Percentiles rank a stretch among this genome's conserved stretches.
These are phyloP conservation scores for Trichosporon ovoides DNA, from an alignment of 1,284 basidiomycete species.

Conservation along the genomic window DNA sequence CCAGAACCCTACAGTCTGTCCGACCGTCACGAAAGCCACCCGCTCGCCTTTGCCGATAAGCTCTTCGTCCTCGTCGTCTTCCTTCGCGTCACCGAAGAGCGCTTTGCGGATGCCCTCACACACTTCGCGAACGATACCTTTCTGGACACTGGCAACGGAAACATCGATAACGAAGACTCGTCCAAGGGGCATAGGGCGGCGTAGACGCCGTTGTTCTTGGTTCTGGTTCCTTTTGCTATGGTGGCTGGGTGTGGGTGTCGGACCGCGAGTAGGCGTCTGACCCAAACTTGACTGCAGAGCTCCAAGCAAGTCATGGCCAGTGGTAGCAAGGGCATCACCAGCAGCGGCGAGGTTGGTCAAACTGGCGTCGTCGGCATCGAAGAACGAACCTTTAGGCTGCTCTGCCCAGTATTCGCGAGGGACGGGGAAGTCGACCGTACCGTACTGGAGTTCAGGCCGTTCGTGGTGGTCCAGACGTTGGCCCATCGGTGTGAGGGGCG, in stretches of 20 bases:
- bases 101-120: slow-evolving; percentile 63
- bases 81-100: slow-evolving; percentile 62
- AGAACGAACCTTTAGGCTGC: slow-evolving; percentile 52
- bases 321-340: slow-evolving; percentile 38
- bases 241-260: slow-evolving; percentile 41
- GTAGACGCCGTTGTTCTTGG: slow-evolving; percentile 38
- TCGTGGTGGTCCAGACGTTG: slow-evolving; percentile 75
- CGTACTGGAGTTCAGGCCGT: slow-evolving; percentile 81
- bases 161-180: slow-evolving; percentile 90
- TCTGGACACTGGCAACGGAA: slow-evolving; percentile 63
- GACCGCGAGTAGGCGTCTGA: slow-evolving; percentile 36
- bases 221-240: slow-evolving; percentile 32
- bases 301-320: slow-evolving; percentile 42
- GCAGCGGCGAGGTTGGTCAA: slow-evolving; percentile 41
- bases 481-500: slow-evolving; percentile 72
- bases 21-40: slow-evolving; percentile 82
- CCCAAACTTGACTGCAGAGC: slow-evolving; percentile 42
- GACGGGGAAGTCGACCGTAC: slow-evolving; percentile 87
- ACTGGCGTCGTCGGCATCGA: slow-evolving; percentile 55
- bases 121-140: slow-evolving; percentile 68
- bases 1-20: slow-evolving; percentile 80
- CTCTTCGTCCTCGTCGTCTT: slow-evolving; percentile 37
- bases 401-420: slow-evolving; percentile 82
- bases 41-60: slow-evolving; percentile 48
- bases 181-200: slow-evolving; percentile 64